phyloP scores from a whole-genome alignment of 305 asterid species.

The Galium porrigens region DNA sequence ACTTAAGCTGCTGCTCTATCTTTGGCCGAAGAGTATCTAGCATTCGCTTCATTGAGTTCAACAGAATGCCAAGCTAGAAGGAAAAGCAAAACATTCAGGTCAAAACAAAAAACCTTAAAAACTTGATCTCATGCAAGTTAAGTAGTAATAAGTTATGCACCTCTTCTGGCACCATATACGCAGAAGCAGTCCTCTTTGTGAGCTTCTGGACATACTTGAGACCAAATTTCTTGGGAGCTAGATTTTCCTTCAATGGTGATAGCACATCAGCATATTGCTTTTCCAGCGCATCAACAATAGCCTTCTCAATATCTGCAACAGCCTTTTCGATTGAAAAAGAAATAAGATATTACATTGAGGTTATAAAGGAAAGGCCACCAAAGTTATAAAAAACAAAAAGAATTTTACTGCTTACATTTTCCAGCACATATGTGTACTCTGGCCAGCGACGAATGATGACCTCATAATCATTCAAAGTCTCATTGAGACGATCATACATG shows the following conservation, averaged over 20 bases:
- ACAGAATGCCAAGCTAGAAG: constrained; percentile 36
- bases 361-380: background rate
- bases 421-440: constrained; percentile 36
- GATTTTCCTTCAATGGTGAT: constrained; percentile 32
- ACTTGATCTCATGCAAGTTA: constrained; percentile 6
- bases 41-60: constrained; percentile 44
- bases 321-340: constrained; percentile 19
- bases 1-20: constrained; percentile 33
- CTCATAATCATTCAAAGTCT: constrained; percentile 34
- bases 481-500: constrained; percentile 37
- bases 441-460: constrained; percentile 48
- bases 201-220: constrained; percentile 39
- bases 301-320: constrained; percentile 45
- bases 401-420: constrained; percentile 25
- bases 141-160: constrained; percentile 13
- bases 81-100: background rate
- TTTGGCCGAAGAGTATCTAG: constrained; percentile 35
- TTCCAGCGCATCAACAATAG: constrained; percentile 35
- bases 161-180: constrained; percentile 36
- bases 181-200: constrained; percentile 29
- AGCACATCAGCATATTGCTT: constrained; percentile 46
- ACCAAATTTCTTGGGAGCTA: constrained; percentile 34
- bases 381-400: background rate
- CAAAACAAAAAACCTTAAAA: background rate
- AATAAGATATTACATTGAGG: background rate